Evolutionary conservation across 2,329 filamentous ascomycete species (phyloP), one percentile per base, ranked within the genome.

Genomic region (Aspergillus ruber): DNA sequence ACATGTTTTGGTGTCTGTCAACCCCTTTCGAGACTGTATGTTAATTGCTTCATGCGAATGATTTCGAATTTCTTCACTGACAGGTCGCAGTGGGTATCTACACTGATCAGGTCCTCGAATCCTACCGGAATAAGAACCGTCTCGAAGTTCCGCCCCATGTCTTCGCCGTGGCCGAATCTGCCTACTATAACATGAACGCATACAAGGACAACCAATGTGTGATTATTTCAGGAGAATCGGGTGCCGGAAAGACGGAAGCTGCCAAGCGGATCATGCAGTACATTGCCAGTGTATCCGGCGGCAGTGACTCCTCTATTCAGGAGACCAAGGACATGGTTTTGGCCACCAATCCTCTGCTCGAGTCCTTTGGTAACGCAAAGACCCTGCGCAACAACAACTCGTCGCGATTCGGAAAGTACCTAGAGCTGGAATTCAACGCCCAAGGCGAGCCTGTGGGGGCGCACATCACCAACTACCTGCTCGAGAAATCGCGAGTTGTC

Each of bases 181-280:
- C 90, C 47, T 98, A 98, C 76, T 97, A 97, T 76, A 97, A 98
- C 76, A 97, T 98, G 93, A 97, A 97, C 70, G 91, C 90, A 42
- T 98, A 98, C 78, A 89, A 89, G 64, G 93, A 97, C 60, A 97
- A 97, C 74, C 93, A 98, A 70, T 97, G 93, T 74, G 91, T 98
- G 58, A 98, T 98, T 70, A 98, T 98, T 60, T 97, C 93, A 4
- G 93, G 93, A 66, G 93, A 98, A 73, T 97, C 93, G 2, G 93
- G 93, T 66, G 93, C 93, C 29, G 93, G 93, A 68, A 98, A 98
- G 78, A 98, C 93, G 12, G 93, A 98, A 72, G 93, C 93, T 4
- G 93, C 93, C 51, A 97, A 98, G 79, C 86, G 91, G 61, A 87
- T 98, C 63, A 98, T 98, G 91, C 93, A 98, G 73, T 98, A 98